These are phyloP conservation scores for Monosporozyma yasuniensis DNA, from an alignment of 805 yeast genomes.

Conservation along the genomic window DNA sequence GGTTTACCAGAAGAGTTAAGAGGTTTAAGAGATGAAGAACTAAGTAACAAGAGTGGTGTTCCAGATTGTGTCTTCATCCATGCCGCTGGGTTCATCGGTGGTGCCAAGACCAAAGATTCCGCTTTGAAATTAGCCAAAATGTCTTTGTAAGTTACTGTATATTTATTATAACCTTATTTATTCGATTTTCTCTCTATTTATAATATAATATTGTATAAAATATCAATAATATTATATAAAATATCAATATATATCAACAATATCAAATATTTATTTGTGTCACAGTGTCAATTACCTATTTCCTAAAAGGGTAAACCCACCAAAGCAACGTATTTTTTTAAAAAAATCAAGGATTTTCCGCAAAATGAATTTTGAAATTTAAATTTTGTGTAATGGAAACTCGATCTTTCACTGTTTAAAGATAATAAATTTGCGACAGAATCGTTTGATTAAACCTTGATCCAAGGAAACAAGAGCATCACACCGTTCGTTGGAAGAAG, in stretches of 20 bases:
- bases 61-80: conserved; percentile 86
- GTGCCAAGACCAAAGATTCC: conserved; percentile 71
- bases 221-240: too few species aligned
- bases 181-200: neutral
- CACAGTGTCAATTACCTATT: neutral
- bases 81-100: conserved; percentile 97
- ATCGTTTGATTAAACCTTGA: neutral
- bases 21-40: conserved; percentile 86
- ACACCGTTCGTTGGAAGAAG: neutral
- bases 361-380: neutral
- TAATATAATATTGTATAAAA: neutral
- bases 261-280: neutral
- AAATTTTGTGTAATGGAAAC: neutral
- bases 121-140: conserved; percentile 64
- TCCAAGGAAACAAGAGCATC: neutral
- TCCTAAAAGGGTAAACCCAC: neutral
- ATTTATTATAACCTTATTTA: neutral
- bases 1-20: conserved; percentile 89
- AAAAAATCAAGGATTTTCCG: neutral
- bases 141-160: conserved; percentile 21
- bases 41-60: conserved; percentile 68
- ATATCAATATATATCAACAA: too few species aligned
- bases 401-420: neutral
- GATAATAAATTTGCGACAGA: neutral
- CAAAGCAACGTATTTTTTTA: neutral